These are phyloP conservation scores for Penicillium decumbens DNA, from an alignment of 2,329 filamentous ascomycete species.

Conservation along the genomic window DNA sequence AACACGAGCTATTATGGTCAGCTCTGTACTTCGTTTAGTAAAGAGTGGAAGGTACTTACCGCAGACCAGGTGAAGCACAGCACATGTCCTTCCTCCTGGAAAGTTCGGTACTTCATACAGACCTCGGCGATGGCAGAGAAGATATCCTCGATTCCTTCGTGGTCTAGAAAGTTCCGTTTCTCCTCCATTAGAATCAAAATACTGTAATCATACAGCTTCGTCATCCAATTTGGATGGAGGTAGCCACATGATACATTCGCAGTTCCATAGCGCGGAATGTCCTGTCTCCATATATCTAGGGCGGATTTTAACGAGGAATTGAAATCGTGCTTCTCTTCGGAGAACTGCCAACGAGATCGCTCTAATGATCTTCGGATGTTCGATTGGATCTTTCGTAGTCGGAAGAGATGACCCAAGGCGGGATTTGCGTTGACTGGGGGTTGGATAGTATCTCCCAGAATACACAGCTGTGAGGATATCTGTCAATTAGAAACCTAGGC, in stretches of 20 bases:
- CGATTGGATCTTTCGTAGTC: conserved; percentile 26
- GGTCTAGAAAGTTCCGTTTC: conserved; percentile 21
- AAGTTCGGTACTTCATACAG: conserved; percentile 23
- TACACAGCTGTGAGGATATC: conserved; percentile 15
- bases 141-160: conserved; percentile 24
- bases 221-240: conserved; percentile 27
- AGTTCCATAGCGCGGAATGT: conserved; percentile 26
- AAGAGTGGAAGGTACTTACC: conserved; percentile 11
- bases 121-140: conserved; percentile 25
- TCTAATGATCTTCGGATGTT: conserved; percentile 23
- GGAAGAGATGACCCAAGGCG: conserved; percentile 24
- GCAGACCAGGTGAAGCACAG: conserved; percentile 31
- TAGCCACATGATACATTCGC: conserved; percentile 22
- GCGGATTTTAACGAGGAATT: conserved; percentile 22
- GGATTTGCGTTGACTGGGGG: conserved; percentile 17
- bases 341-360: conserved; percentile 8
- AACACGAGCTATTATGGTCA: conserved; percentile 22
- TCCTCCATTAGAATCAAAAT: conserved; percentile 27
- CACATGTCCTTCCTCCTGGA: conserved; percentile 28
- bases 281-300: conserved; percentile 25
- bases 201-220: conserved; percentile 28
- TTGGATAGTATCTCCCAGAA: conserved; percentile 22
- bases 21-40: neutral
- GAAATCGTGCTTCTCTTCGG: conserved; percentile 6
- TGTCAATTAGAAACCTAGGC: neutral